A percentile compares a stretch with the other conserved stretches of the same genome.
Evolutionary conservation across 2,329 filamentous ascomycete genomes (phyloP).

Genomic region (Colletotrichum tropicale): DNA sequence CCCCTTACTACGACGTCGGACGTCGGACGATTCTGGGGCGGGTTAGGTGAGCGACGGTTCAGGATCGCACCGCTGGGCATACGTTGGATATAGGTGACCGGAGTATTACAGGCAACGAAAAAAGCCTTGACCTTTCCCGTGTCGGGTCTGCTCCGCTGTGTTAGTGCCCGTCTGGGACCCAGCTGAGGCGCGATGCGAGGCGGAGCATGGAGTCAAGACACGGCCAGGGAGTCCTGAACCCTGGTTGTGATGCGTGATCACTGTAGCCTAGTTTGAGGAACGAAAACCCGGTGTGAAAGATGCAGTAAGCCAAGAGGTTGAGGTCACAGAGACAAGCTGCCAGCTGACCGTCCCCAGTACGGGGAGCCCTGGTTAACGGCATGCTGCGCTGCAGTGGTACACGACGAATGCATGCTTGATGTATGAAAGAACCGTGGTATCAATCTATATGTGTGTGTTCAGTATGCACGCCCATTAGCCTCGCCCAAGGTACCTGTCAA

Average conservation of each 20-base stretch:
- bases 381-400: neutral
- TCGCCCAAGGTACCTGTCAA: neutral
- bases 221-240: neutral
- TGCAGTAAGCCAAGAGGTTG: neutral
- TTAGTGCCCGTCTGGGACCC: neutral
- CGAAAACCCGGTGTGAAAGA: neutral
- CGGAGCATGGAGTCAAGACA: neutral
- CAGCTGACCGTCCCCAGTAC: neutral
- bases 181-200: neutral
- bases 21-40: neutral
- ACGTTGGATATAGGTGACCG: neutral
- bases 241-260: neutral
- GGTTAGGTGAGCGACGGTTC: neutral
- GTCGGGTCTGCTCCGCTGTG: neutral
- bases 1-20: neutral
- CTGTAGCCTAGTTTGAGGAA: neutral
- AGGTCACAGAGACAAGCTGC: neutral
- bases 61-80: neutral
- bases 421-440: neutral
- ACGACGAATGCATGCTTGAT: neutral
- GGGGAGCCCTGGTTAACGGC: neutral
- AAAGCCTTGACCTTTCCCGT: neutral
- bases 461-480: neutral
- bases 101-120: neutral
- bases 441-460: conserved; percentile 7